phyloP scores from a whole-genome alignment of 164 flowering plant species.

The Cinnamomum chago region DNA sequence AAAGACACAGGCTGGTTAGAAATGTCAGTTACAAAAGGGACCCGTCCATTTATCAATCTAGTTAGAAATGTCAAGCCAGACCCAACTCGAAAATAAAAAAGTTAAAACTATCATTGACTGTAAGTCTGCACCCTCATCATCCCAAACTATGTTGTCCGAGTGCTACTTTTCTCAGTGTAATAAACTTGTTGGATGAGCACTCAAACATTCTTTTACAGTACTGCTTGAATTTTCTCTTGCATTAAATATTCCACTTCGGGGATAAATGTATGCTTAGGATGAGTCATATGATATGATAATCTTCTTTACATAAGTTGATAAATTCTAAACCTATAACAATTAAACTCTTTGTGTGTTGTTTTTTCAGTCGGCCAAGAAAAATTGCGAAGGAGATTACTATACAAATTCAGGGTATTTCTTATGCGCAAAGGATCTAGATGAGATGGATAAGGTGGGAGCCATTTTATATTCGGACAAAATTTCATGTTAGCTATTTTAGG shows the following conservation, averaged over 20 bases:
- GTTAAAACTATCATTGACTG: no score
- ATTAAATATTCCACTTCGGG: neutral
- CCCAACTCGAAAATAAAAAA: neutral
- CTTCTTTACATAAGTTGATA: neutral
- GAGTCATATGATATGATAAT: no score
- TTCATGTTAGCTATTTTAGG: neutral
- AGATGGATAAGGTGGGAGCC: conserved; percentile 10
- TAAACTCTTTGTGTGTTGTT: neutral
- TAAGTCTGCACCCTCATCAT: no score
- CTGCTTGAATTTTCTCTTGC: neutral
- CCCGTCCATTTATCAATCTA: neutral
- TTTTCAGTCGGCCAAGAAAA: conserved; percentile 27
- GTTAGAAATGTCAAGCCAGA: neutral
- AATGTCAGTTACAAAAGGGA: neutral
- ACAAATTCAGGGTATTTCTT: conserved; percentile 21
- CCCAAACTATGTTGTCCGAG: no score
- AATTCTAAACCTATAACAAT: neutral
- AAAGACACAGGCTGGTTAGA: no score
- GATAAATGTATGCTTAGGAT: neutral
- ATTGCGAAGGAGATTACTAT: conserved; percentile 28
- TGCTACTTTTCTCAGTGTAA: neutral
- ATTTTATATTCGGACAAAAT: neutral
- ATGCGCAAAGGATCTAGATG: conserved; percentile 22
- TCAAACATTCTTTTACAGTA: neutral
- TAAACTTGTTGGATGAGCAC: neutral